phyloP scores from a whole-genome alignment of 192 early-diverging fungal species.

The Coemansia sp. region DNA sequence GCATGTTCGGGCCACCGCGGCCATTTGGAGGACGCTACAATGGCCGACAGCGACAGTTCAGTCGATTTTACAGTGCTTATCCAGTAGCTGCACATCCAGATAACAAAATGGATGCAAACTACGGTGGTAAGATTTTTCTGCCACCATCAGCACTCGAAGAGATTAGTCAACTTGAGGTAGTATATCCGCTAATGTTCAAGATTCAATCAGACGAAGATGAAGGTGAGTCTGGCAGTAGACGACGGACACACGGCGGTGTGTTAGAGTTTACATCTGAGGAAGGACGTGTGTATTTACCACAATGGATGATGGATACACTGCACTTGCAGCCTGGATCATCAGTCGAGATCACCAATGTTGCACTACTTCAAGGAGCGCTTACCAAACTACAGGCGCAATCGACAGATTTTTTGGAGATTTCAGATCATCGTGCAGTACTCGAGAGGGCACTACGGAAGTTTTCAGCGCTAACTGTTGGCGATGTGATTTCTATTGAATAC shows the following conservation, averaged over 20 bases:
- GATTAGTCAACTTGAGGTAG: slow-evolving; percentile 76
- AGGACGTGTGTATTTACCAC: slow-evolving; percentile 90
- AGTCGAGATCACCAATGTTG: slow-evolving; percentile 74
- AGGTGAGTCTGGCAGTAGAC: not conserved
- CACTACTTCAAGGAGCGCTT: slow-evolving; percentile 78
- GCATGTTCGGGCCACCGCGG: slow-evolving; percentile 4
- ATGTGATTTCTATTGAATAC: slow-evolving; percentile 91
- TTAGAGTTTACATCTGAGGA: slow-evolving; percentile 98
- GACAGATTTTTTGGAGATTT: slow-evolving; percentile 93
- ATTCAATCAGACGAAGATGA: slow-evolving; percentile 63
- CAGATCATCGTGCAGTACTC: slow-evolving; percentile 93
- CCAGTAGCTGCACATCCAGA: slow-evolving; percentile 30
- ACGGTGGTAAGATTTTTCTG: slow-evolving; percentile 55
- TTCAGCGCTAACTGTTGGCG: slow-evolving; percentile 86
- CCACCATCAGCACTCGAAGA: slow-evolving; percentile 51
- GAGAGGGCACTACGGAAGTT: slow-evolving; percentile 92
- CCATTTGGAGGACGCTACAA: not conserved
- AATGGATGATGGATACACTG: slow-evolving; percentile 98
- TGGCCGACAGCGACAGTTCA: slow-evolving; percentile 33
- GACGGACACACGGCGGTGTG: slow-evolving; percentile 89
- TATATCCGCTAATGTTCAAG: slow-evolving; percentile 91
- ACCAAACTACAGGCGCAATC: slow-evolving; percentile 98
- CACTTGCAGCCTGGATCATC: slow-evolving; percentile 71
- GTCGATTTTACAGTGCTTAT: slow-evolving; percentile 44
- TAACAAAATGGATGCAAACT: slow-evolving; percentile 47